Evolutionary conservation across 176 grass and related monocot species (phyloP), one percentile per base, ranked within the genome.

Genomic region (Phoenix dactylifera): DNA sequence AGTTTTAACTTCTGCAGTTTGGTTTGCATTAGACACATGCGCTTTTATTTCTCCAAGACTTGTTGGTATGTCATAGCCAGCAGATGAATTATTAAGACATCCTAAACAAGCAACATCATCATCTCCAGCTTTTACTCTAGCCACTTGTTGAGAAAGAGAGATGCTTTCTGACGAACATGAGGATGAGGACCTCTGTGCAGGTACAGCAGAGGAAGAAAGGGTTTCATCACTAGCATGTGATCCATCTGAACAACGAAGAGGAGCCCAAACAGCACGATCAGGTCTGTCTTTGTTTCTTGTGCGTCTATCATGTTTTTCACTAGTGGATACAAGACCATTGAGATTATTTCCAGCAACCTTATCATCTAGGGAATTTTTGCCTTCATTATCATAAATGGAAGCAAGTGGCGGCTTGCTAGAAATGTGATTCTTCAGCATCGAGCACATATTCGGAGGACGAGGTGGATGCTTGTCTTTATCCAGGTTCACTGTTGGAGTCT

Each of bases 181-280:
- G 7, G n/a, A 12, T 28, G 39, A 4, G 16, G n/a, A 54, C 24
- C 50, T 9, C 15, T 71, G 68, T 28, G 55, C 4, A 18, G 44
- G 1, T 51, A 26, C 48, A 20, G 68, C 15, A 29, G 14, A 49
- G 4, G 28, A 51, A 26, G 56, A 50, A 49, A 23, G 57, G 16
- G 1, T 63, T 63, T 15, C 70, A 54, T 73, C 59, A 73, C 4
- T 23, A 73, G 49, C 30, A 39, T 48, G 70, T 17, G 59, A 63
- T 44, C 70, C 60, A 17, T 73, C 58, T 55, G 59, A 7, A 35
- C 51, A 26, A 44, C 29, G 68, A 71, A 51, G 59, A n/a, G 59
- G 59, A 16, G 70, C 59, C 70, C 70, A 73, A 23, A 73, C 59
- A 55, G 49, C 70, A 17, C 59, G 57, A 63, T 73, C 70, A 73